These are phyloP conservation scores for Coffea eugenioides DNA, from an alignment of 257 asterid species.

Conservation along the genomic window DNA sequence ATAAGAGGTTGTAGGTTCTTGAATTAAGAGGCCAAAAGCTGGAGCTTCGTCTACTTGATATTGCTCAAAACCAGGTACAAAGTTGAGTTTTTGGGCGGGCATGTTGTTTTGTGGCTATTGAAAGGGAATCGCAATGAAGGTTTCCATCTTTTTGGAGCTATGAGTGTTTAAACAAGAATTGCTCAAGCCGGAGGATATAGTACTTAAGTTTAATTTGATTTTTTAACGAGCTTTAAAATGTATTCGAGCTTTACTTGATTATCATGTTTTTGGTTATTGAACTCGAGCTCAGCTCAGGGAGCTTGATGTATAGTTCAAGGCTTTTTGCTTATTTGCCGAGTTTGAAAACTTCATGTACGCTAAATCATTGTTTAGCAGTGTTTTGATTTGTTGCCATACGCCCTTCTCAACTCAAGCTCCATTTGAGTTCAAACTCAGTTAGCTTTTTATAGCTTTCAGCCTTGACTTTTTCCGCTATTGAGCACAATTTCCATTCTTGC, in stretches of 20 bases:
- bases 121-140: not conserved
- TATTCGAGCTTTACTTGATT: too few species aligned
- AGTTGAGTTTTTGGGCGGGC: not conserved
- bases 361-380: not conserved
- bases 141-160: not conserved
- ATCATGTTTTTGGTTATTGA: too few species aligned
- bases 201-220: not conserved
- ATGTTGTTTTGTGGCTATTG: not conserved
- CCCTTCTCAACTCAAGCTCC: not conserved
- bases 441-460: not conserved
- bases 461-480: too few species aligned
- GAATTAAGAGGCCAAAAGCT: constrained; percentile 83
- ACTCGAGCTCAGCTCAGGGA: too few species aligned
- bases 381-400: not conserved
- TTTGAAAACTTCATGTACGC: not conserved
- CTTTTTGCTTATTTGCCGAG: too few species aligned
- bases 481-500: not conserved
- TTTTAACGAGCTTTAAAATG: too few species aligned
- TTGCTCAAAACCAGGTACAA: constrained; percentile 69
- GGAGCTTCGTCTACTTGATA: constrained; percentile 71
- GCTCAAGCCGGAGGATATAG: not conserved
- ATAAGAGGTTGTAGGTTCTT: constrained; percentile 47
- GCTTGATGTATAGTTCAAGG: too few species aligned
- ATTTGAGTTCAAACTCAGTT: too few species aligned
- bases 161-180: not conserved